phyloP scores from a whole-genome alignment of 73 alveolate species.

The Tetrahymena elliotti region DNA sequence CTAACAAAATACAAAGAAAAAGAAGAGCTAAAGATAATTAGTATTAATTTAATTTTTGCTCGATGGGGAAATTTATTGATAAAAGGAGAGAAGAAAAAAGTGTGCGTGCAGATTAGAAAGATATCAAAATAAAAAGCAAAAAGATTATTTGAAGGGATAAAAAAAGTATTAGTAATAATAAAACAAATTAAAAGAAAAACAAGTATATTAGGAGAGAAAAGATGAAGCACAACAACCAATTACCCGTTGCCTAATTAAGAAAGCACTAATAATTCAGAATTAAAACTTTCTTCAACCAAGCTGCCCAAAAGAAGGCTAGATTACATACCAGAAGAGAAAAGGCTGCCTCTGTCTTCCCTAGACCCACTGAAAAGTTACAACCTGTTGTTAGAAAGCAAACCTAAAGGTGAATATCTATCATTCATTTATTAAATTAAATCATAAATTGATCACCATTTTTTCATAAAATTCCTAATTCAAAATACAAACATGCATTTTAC shows the following conservation, averaged over 20 bases:
- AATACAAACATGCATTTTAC: background rate
- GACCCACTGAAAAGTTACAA: slow-evolving; percentile 79
- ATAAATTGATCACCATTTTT: background rate
- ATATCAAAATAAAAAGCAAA: background rate
- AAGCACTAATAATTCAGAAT: slow-evolving; percentile 88
- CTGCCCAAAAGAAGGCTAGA: slow-evolving; percentile 86
- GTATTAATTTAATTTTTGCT: background rate
- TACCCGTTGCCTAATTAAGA: slow-evolving; percentile 85
- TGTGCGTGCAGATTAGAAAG: background rate
- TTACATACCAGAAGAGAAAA: slow-evolving; percentile 46
- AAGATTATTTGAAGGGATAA: background rate
- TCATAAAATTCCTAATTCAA: background rate
- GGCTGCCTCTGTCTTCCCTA: slow-evolving; percentile 54
- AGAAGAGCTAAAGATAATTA: background rate
- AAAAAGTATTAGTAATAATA: background rate
- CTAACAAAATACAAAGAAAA: background rate
- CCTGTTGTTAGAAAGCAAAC: slow-evolving; percentile 93
- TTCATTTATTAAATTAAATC: background rate
- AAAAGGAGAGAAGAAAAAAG: background rate
- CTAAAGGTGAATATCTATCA: background rate
- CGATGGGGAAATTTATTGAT: slow-evolving; percentile 1
- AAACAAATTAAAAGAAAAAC: background rate
- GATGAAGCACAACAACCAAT: slow-evolving; percentile 63
- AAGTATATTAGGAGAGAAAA: background rate
- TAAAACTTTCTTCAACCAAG: slow-evolving; percentile 90